Evolutionary conservation across 768 basidiomycete genomes (phyloP), one percentile per base, ranked within the genome.

Genomic region (Psilocybe sp.): DNA sequence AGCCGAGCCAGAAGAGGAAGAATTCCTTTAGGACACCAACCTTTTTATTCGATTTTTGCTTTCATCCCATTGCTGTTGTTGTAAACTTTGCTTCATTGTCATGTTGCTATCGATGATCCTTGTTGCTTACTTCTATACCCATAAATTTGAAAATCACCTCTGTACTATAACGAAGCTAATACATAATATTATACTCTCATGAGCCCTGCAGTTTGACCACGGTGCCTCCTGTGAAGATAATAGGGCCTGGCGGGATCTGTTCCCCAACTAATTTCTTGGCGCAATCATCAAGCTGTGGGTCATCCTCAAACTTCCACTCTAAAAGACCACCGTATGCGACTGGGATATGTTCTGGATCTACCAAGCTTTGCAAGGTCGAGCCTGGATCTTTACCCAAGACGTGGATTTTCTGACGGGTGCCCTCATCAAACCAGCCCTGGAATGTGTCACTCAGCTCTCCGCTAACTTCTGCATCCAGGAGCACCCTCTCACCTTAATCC

Each of bases 351-450:
- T 67, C 51, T 2, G 59, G 56, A 43, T 77, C 54, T 13, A 80
- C 64, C 37, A 88, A 69, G 13, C 73, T 70, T 11, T 72, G 67
- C 2, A 92, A 74, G 2, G 71, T 67, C 1, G 72, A 61, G 4
- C 78, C 79, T 3, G 80, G 78, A 48, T 85, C 78, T 48, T 74
- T 79, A 2, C 84, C 82, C 8, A 92, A 71, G 32, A 94, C 75
- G 59, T 85, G 80, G 31, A 94, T 84, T 71, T 93, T 93, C 51
- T 76, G 75, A 14, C 84, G 79, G 11, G 89, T 91, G 38, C 79
- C 81, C 62, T 86, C 84, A 60, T 92, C 90, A 64, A 91, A 91
- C 84, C 85, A 89, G 20, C 76, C 79, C 81, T 87, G 56, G 6
- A 38, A 40, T 6, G 10, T 8, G 16, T n/a, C 7, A 47, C 23